These are phyloP conservation scores for Trichoderma lentiforme DNA, from an alignment of 2,329 filamentous ascomycete genomes.

Conservation along the genomic window DNA sequence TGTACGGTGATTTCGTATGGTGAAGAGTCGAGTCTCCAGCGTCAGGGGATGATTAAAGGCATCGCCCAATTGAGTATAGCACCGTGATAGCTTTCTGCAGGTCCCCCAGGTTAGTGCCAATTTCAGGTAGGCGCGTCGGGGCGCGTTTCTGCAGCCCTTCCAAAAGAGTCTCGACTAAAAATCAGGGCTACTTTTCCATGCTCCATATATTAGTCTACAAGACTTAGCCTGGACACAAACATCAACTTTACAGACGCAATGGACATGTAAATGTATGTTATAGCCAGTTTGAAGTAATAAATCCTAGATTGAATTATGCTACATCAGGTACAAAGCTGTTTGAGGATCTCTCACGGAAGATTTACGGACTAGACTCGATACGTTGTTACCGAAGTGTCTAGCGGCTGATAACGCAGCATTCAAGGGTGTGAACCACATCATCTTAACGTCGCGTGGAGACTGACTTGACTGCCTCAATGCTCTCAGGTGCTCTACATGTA, in stretches of 20 bases:
- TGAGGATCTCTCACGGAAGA: background rate
- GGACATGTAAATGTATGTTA: background rate
- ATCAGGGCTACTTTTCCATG: background rate
- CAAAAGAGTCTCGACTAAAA: background rate
- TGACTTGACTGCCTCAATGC: background rate
- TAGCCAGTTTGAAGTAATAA: background rate
- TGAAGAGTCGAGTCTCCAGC: conserved; percentile 2
- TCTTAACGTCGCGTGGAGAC: background rate
- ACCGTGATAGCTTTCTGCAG: conserved; percentile 2
- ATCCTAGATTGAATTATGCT: background rate
- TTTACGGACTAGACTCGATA: background rate
- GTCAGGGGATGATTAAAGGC: conserved; percentile 15
- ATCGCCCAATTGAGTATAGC: background rate
- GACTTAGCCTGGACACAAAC: background rate
- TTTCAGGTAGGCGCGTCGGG: background rate
- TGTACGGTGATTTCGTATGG: background rate
- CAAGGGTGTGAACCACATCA: background rate
- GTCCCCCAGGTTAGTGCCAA: background rate
- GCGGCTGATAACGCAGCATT: background rate
- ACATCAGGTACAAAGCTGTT: background rate
- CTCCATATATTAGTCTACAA: no score
- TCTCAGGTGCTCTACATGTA: background rate
- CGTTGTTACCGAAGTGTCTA: no score
- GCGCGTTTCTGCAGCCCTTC: conserved; percentile 4
- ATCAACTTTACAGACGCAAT: background rate